Conservation (phyloP, 371 early-diverging fungal species). For the Syncephalastrum monosporum region DNA sequence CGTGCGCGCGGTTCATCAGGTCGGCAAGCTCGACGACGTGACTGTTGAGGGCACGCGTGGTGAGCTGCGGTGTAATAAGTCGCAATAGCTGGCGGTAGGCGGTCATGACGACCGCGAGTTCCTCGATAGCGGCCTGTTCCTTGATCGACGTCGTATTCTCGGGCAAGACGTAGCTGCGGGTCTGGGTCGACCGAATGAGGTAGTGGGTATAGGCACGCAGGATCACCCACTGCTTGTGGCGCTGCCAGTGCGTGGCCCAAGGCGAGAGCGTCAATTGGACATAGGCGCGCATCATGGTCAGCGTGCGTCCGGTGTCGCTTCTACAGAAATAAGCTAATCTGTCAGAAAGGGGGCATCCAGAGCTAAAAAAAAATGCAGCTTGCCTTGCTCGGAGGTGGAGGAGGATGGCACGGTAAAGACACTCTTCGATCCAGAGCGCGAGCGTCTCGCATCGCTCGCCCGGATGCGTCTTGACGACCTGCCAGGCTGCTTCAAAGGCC, state of each 20-base stretch:
- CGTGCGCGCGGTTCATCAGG: constrained; percentile 20
- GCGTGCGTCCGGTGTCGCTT: constrained; percentile 17
- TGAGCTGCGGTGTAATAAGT: too few relatives aligned
- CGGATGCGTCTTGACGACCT: constrained; percentile 40
- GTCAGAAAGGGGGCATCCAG: constrained; percentile 38
- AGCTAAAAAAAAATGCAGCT: constrained; percentile 19
- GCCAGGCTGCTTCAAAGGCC: constrained; percentile 53
- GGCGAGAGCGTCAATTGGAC: constrained; percentile 17
- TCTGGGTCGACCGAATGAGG: constrained; percentile 9
- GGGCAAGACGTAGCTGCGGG: too few relatives aligned
- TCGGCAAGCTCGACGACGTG: constrained; percentile 19
- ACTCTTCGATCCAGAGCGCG: constrained; percentile 66
- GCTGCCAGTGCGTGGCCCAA: constrained; percentile 50
- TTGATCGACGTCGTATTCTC: too few relatives aligned
- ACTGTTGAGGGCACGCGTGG: not conserved
- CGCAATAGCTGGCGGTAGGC: too few relatives aligned
- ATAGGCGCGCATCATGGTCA: constrained; percentile 36
- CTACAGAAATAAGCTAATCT: not conserved
- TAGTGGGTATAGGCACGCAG: constrained; percentile 45
- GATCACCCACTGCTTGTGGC: constrained; percentile 46
- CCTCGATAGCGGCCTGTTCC: too few relatives aligned
- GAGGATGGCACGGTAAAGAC: constrained; percentile 62
- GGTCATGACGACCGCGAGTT: too few relatives aligned
- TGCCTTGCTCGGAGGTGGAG: constrained; percentile 9
- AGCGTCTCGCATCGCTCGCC: constrained; percentile 55